These are phyloP conservation scores for Acanthamoeba triangularis DNA, from an alignment of 208 protist species.

Conservation along the genomic window DNA sequence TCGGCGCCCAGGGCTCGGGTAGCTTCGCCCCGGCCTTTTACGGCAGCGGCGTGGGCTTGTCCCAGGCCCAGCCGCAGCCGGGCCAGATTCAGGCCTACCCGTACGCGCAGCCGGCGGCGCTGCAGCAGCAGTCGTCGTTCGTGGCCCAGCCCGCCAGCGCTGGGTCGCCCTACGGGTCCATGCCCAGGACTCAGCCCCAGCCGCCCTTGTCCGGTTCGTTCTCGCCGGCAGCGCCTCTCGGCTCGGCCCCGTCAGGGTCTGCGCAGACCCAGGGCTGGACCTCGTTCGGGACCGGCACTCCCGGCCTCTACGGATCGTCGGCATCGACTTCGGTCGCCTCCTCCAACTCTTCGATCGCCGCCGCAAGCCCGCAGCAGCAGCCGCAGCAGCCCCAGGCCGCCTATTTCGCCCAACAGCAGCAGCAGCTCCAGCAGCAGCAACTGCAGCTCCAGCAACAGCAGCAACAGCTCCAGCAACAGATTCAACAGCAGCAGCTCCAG, in stretches of 20 bases:
- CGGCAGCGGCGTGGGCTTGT: neutral
- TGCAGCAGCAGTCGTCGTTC: neutral
- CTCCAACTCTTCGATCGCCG: neutral
- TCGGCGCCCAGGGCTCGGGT: neutral
- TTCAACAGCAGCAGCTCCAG: constrained; percentile 16
- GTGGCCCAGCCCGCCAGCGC: neutral
- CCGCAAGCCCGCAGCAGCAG: neutral
- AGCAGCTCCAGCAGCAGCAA: constrained; percentile 16
- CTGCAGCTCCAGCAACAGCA: neutral
- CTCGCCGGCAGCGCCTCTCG: neutral
- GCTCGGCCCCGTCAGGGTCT: neutral
- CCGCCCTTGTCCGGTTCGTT: constrained; percentile 1
- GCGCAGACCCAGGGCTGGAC: neutral
- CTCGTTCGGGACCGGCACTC: neutral
- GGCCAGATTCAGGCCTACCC: neutral
- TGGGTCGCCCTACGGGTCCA: neutral
- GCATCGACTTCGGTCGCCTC: neutral
- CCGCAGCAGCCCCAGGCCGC: neutral
- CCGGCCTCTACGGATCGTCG: neutral
- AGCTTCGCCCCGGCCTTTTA: neutral
- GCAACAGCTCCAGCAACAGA: neutral
- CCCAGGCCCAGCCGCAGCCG: neutral
- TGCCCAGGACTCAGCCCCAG: neutral
- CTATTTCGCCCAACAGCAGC: constrained; percentile 10
- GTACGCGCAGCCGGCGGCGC: neutral